Evolutionary conservation across 208 protist genomes (phyloP), one percentile per base, ranked within the genome.

Genomic region (Leishmania turanica): DNA sequence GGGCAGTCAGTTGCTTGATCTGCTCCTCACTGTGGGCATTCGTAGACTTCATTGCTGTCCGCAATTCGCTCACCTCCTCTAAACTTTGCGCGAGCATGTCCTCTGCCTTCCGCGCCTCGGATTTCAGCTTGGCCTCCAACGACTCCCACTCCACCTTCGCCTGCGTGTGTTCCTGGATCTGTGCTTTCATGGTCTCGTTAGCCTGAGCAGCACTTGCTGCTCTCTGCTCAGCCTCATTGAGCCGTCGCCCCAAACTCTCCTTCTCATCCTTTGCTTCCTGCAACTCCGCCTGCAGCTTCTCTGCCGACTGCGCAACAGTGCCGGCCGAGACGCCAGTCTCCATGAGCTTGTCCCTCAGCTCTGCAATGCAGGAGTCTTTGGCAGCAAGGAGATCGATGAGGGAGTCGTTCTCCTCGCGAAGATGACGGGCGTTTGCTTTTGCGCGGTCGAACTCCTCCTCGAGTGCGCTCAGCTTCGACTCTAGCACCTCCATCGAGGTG

Each of bases 401-500:
- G 21, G 42, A 42, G 49, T 82, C 81, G 76, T 88, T 93, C 72
- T 93, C 88, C 60, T 66, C 75, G 7, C 88, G 85, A 31, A 93
- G 83, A 27, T 79, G 71, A n/a, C 79, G 78, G 1, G 83, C 84
- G 2, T 58, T 72, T 27, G 68, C 71, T 34, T 86, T 76, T 8
- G 87, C 68, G 13, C 56, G 62, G 5, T 84, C 49, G 2, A 90
- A 27, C 37, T 93, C 74, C 13, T 78, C 49, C n/a, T 83, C 77
- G 37, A 84, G 58, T 0, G 49, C 37, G 37, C 3, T 78, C 69
- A 80, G 37, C 51, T 64, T 65, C 47, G 64, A 31, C 40, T 82
- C 64, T 34, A 72, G 72, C 17, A 24, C 78, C 19, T 51, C 5
- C 37, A 24, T 64, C 7, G 82, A 56, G 11, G 79, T 34, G 42